Evolutionary conservation across 495 filamentous ascomycete species (phyloP).

Genomic region (Lichina pygmaea): DNA sequence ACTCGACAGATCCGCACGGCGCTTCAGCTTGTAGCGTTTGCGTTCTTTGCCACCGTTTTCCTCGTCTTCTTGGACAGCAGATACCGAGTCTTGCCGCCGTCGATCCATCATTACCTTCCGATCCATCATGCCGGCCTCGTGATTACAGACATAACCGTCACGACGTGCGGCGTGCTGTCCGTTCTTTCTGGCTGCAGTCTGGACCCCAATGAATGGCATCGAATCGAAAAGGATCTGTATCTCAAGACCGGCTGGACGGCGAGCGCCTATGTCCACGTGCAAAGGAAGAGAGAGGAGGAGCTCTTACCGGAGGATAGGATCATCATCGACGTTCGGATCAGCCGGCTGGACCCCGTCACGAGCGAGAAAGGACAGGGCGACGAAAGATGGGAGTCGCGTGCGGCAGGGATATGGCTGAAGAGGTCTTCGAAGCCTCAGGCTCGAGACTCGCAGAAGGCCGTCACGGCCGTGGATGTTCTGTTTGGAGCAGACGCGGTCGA

Average conservation of each 20-base stretch:
- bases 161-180: constrained; percentile 47
- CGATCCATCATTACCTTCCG: constrained; percentile 59
- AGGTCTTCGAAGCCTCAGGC: constrained; percentile 46
- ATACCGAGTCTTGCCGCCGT: constrained; percentile 56
- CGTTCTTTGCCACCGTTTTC: constrained; percentile 34
- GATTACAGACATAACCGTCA: constrained; percentile 75
- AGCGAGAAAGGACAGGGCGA: constrained; percentile 25
- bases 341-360: constrained; percentile 41
- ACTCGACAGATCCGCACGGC: constrained; percentile 44
- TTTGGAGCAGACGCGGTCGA: constrained; percentile 90
- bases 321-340: constrained; percentile 60
- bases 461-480: constrained; percentile 72
- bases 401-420: constrained; percentile 69
- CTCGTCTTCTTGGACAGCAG: constrained; percentile 57
- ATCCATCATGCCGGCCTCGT: constrained; percentile 55
- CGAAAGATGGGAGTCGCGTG: constrained; percentile 60
- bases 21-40: constrained; percentile 46
- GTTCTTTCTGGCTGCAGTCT: constrained; percentile 56
- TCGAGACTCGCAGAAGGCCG: constrained; percentile 45
- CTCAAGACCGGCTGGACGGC: constrained; percentile 43
- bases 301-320: constrained; percentile 47
- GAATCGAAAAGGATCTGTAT: constrained; percentile 81
- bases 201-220: constrained; percentile 49
- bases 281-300: constrained; percentile 74
- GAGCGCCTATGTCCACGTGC: constrained; percentile 60